These are phyloP conservation scores for Luvunga scandens DNA, from an alignment of 345 rosid genomes.

Conservation along the genomic window DNA sequence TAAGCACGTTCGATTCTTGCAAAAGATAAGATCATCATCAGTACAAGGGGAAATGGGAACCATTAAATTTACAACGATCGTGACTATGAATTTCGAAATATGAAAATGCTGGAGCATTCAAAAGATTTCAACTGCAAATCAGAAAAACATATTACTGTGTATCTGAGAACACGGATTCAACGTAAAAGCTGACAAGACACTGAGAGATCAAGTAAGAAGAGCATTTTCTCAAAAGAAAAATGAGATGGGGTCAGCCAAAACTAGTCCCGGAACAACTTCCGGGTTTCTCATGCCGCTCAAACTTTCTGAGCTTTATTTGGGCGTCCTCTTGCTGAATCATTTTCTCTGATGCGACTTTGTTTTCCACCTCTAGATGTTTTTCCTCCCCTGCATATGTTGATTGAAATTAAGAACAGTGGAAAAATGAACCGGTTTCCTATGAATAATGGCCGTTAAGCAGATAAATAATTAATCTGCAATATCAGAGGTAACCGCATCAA, in stretches of 20 bases:
- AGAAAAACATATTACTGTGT: not conserved
- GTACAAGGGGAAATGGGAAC: not conserved
- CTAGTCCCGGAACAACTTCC: not conserved
- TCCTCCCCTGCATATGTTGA: conserved; percentile 60
- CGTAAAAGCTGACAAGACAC: not conserved
- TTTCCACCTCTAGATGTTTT: conserved; percentile 64
- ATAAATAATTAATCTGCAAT: not conserved
- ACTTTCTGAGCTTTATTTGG: conserved; percentile 64
- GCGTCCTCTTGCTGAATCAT: conserved; percentile 46
- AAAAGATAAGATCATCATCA: not conserved
- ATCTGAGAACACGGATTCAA: not conserved
- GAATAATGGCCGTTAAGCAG: not conserved
- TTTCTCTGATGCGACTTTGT: conserved; percentile 51
- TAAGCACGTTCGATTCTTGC: not conserved
- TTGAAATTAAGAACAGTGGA: not conserved
- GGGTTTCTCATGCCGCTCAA: conserved; percentile 18
- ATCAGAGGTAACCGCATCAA: not conserved
- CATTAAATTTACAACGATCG: not conserved
- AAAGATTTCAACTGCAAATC: not conserved
- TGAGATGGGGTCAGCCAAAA: not conserved
- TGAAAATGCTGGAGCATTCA: not conserved
- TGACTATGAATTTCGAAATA: too few species aligned
- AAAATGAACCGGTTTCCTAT: not conserved
- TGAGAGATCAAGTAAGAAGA: not conserved
- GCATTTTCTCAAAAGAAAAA: not conserved